phyloP scores from a whole-genome alignment of 345 rosid species.

The Combretum micranthum region DNA sequence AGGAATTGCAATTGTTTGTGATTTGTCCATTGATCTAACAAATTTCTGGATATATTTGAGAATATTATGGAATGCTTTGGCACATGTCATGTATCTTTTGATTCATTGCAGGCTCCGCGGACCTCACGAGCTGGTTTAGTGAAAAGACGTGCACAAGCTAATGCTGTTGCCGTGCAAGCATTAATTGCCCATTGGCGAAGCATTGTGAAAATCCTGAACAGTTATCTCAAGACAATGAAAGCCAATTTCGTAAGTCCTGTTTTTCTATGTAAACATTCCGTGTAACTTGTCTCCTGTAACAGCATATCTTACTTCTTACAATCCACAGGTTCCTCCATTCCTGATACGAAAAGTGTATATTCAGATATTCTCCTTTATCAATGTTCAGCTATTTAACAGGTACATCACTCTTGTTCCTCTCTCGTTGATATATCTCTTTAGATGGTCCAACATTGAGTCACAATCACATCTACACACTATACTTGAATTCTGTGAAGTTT shows the following conservation, averaged over 20 bases:
- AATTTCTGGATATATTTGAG: too few species aligned
- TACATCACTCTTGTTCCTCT: slow-evolving; percentile 4
- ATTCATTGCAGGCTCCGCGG: slow-evolving; percentile 17
- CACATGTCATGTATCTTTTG: too few species aligned
- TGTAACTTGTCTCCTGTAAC: neutral
- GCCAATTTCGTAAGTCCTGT: slow-evolving; percentile 41
- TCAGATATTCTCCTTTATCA: slow-evolving; percentile 52
- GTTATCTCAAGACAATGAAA: slow-evolving; percentile 32
- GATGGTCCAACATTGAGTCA: too few species aligned
- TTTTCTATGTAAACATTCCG: slow-evolving; percentile 3
- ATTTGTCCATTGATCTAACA: too few species aligned
- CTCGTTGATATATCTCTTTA: too few species aligned
- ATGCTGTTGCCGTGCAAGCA: slow-evolving; percentile 40
- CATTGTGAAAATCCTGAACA: slow-evolving; percentile 43
- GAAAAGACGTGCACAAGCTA: slow-evolving; percentile 33
- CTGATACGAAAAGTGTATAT: slow-evolving; percentile 55
- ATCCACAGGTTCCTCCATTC: slow-evolving; percentile 9
- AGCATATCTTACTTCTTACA: neutral
- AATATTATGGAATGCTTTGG: too few species aligned
- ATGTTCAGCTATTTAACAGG: slow-evolving; percentile 72
- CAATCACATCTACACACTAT: too few species aligned
- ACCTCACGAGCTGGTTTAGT: slow-evolving; percentile 46
- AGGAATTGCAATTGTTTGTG: too few species aligned
- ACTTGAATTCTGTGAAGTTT: too few species aligned
- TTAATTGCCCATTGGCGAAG: slow-evolving; percentile 58